These are phyloP conservation scores for Mrakia hoshinonis DNA, from an alignment of 768 basidiomycete species.

Conservation along the genomic window DNA sequence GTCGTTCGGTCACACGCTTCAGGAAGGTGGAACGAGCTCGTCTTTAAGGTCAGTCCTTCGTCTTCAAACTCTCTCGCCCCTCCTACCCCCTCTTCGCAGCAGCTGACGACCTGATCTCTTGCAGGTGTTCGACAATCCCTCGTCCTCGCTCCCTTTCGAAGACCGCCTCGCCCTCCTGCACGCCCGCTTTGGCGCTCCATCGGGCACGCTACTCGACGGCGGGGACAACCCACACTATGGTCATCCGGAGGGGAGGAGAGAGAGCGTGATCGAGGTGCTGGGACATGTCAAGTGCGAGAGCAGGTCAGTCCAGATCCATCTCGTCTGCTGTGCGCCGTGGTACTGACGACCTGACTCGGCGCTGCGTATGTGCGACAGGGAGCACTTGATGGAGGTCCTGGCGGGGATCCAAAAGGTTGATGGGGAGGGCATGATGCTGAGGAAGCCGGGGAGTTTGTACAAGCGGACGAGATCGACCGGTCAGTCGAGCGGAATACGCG, in stretches of 20 bases:
- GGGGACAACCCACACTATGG: constrained; percentile 3
- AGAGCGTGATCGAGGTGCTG: not conserved
- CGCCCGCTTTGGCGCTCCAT: not conserved
- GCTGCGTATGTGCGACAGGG: not conserved
- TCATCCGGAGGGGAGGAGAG: not conserved
- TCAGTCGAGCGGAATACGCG: not conserved
- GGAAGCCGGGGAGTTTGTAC: not conserved
- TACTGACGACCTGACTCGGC: too few relatives aligned
- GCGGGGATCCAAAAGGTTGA: not conserved
- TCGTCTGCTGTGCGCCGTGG: too few relatives aligned
- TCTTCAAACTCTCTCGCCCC: not conserved
- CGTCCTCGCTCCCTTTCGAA: not conserved
- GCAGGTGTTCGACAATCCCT: constrained; percentile 3
- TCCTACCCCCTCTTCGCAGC: not conserved
- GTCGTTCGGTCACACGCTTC: constrained; percentile 1
- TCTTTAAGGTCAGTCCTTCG: not conserved
- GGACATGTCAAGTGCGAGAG: constrained; percentile 1
- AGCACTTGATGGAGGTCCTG: not conserved
- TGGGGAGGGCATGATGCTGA: not conserved
- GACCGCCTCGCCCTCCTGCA: not conserved
- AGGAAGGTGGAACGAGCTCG: constrained; percentile 3
- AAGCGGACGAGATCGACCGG: not conserved
- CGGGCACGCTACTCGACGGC: not conserved
- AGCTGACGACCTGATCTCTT: not conserved
- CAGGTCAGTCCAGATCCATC: not conserved